phyloP scores from a whole-genome alignment of 768 basidiomycete genomes.

The Scleroderma bovista region DNA sequence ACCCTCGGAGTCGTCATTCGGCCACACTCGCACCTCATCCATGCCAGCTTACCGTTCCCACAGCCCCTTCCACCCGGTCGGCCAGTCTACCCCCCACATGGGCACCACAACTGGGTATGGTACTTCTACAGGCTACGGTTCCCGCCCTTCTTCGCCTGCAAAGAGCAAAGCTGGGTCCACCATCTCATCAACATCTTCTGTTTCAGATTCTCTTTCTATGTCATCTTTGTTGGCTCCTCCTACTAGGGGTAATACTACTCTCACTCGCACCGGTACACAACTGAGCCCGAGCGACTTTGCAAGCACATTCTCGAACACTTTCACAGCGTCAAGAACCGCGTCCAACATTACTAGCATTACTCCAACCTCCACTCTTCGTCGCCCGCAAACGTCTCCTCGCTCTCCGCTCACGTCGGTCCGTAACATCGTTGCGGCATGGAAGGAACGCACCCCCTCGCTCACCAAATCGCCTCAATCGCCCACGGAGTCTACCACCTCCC shows the following conservation, averaged over 20 bases:
- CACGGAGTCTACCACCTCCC: slow-evolving; percentile 36
- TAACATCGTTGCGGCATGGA: slow-evolving; percentile 78
- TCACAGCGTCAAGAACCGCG: slow-evolving; percentile 31
- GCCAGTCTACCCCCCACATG: slow-evolving; percentile 38
- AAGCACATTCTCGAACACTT: slow-evolving; percentile 34
- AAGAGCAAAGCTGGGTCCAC: slow-evolving; percentile 37
- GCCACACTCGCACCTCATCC: slow-evolving; percentile 54
- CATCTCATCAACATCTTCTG: slow-evolving; percentile 17
- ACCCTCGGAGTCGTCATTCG: slow-evolving; percentile 30
- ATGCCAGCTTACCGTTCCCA: slow-evolving; percentile 35
- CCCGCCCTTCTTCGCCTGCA: slow-evolving; percentile 44
- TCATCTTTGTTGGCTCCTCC: slow-evolving; percentile 49
- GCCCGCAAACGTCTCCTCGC: slow-evolving; percentile 61
- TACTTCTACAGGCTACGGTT: slow-evolving; percentile 27
- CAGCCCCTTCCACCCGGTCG: slow-evolving; percentile 25
- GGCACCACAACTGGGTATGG: slow-evolving; percentile 29
- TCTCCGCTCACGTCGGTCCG: slow-evolving; percentile 70
- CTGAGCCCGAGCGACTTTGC: slow-evolving; percentile 32
- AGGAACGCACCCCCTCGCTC: slow-evolving; percentile 57
- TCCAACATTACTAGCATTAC: slow-evolving; percentile 24
- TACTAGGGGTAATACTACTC: slow-evolving; percentile 30
- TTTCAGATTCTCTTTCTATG: slow-evolving; percentile 22
- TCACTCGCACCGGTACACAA: slow-evolving; percentile 28
- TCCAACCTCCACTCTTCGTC: slow-evolving; percentile 51
- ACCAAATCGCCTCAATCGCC: slow-evolving; percentile 31